Evolutionary conservation across 305 asterid genomes (phyloP).

Genomic region (Nicotiana rustica): DNA sequence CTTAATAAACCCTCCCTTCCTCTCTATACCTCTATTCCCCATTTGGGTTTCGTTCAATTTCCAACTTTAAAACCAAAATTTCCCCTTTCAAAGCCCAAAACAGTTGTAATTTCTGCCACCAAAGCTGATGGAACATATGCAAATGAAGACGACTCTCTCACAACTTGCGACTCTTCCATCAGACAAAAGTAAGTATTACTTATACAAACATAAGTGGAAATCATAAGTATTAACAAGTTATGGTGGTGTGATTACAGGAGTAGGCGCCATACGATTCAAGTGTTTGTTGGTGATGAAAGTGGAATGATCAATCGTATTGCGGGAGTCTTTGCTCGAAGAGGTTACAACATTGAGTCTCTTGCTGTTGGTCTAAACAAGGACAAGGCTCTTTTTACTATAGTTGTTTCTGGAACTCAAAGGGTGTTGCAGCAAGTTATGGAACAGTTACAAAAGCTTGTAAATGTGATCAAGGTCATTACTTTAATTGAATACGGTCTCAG

Average conservation of each 20-base stretch:
- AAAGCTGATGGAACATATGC: background rate
- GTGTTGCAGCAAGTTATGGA: slow-evolving; percentile 84
- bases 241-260: slow-evolving; percentile 56
- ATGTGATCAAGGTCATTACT: slow-evolving; percentile 76
- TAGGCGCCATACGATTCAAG: slow-evolving; percentile 82
- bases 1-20: slow-evolving; percentile 36
- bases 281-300: slow-evolving; percentile 98
- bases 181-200: slow-evolving; percentile 16
- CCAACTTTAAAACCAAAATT: slow-evolving; percentile 26
- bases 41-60: slow-evolving; percentile 16
- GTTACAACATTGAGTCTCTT: slow-evolving; percentile 95
- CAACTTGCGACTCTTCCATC: slow-evolving; percentile 11
- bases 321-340: slow-evolving; percentile 97
- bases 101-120: slow-evolving; percentile 28
- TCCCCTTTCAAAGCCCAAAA: slow-evolving; percentile 7
- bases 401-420: slow-evolving; percentile 89
- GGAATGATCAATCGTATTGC: slow-evolving; percentile 99
- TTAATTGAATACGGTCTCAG: background rate
- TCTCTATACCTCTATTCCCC: background rate
- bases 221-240: slow-evolving; percentile 17
- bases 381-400: slow-evolving; percentile 93
- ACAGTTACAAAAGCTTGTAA: slow-evolving; percentile 93
- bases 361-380: slow-evolving; percentile 98
- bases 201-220: too few species aligned
- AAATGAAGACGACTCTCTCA: slow-evolving; percentile 25